Conservation (phyloP, 2,329 filamentous ascomycete genomes). For the Ilyonectria sp. region DNA sequence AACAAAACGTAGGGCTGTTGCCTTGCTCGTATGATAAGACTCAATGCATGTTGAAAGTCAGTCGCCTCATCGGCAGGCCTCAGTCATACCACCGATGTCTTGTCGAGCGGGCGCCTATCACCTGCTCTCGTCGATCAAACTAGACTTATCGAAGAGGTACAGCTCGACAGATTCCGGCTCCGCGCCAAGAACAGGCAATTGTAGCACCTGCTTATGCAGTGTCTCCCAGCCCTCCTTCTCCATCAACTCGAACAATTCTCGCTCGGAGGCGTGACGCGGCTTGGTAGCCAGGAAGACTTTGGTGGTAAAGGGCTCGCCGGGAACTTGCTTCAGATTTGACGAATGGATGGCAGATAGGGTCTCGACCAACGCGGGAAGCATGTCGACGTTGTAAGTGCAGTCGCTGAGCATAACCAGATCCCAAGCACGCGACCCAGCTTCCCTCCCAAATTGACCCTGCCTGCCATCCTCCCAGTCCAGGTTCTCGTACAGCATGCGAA, state of each 20-base stretch:
- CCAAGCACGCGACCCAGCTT: slow-evolving; percentile 60
- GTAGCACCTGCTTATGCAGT: slow-evolving; percentile 58
- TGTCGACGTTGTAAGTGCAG: slow-evolving; percentile 74
- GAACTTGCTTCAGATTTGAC: slow-evolving; percentile 49
- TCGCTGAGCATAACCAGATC: slow-evolving; percentile 71
- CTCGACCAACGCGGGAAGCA: slow-evolving; percentile 66
- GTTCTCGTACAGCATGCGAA: slow-evolving; percentile 64
- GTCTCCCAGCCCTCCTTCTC: slow-evolving; percentile 61
- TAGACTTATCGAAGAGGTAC: slow-evolving; percentile 64
- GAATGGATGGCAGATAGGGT: slow-evolving; percentile 66
- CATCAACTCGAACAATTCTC: slow-evolving; percentile 64
- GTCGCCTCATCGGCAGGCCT: slow-evolving; percentile 20
- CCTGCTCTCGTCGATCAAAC: slow-evolving; percentile 39
- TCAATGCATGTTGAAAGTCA: slow-evolving; percentile 19
- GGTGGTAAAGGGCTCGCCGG: slow-evolving; percentile 48
- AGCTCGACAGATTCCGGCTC: slow-evolving; percentile 65
- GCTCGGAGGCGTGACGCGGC: slow-evolving; percentile 68
- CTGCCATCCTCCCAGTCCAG: slow-evolving; percentile 71
- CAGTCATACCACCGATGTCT: slow-evolving; percentile 21
- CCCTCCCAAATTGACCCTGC: slow-evolving; percentile 60
- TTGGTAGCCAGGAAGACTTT: slow-evolving; percentile 70
- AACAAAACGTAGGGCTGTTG: slow-evolving; percentile 3
- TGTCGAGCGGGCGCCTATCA: slow-evolving; percentile 28
- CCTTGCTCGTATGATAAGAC: slow-evolving; percentile 26
- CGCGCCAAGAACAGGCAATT: slow-evolving; percentile 62